Percentiles rank a stretch among this genome's conserved stretches.
These are phyloP conservation scores for Oxyria digyna DNA, from an alignment of 148 eudicot genomes.

Conservation along the genomic window DNA sequence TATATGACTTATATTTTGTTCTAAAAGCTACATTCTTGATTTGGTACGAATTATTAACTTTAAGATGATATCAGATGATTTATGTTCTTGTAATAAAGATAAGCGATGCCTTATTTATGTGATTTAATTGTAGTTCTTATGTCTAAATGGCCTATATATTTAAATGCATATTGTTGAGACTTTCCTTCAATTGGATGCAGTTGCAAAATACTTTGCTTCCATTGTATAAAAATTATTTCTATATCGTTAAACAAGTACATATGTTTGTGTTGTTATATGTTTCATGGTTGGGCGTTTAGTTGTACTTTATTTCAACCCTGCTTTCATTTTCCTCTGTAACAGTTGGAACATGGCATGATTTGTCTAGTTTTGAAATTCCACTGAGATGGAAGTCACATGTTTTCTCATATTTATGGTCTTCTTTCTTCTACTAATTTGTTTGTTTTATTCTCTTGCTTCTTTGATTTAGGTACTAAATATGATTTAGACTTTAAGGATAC, in stretches of 20 bases:
- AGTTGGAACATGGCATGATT: background rate
- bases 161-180: background rate
- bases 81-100: too few relatives aligned
- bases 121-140: background rate
- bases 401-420: background rate
- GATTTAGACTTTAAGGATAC: conserved; percentile 79
- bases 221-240: background rate
- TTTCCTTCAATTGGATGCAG: background rate
- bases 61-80: too few relatives aligned
- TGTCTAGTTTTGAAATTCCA: background rate
- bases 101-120: background rate
- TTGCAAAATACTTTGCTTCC: background rate
- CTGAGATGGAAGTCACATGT: too few relatives aligned
- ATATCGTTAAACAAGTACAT: background rate
- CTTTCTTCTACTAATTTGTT: background rate
- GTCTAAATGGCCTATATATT: background rate
- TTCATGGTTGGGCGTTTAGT: background rate
- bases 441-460: background rate
- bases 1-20: too few relatives aligned
- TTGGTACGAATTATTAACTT: too few relatives aligned
- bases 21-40: too few relatives aligned
- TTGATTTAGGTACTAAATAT: conserved; percentile 66
- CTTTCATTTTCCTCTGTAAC: background rate
- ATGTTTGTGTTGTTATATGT: background rate
- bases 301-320: background rate